Percentiles rank a stretch among this genome's conserved stretches.
phyloP scores from a whole-genome alignment of 495 filamentous ascomycete species.

The Penicillium bialowiezense region DNA sequence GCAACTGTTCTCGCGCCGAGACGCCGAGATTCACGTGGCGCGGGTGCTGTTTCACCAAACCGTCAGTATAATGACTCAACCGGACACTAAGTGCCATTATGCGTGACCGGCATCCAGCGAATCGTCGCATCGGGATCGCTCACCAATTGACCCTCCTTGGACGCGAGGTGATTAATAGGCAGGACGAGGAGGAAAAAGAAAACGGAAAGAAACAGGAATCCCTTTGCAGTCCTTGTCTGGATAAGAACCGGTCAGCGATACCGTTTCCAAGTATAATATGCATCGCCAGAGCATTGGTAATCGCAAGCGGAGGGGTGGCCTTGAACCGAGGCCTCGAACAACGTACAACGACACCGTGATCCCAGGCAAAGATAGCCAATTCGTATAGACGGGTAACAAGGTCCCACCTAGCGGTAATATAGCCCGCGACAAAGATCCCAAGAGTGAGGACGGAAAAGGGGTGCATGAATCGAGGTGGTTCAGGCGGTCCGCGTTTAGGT shows the following conservation, averaged over 20 bases:
- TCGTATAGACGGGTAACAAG: slow-evolving; percentile 94
- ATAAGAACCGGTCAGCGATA: background rate
- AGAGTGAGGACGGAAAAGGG: slow-evolving; percentile 90
- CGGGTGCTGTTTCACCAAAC: slow-evolving; percentile 64
- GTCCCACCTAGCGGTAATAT: slow-evolving; percentile 98
- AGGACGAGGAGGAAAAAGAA: slow-evolving; percentile 75
- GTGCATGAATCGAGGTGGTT: slow-evolving; percentile 74
- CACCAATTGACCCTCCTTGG: slow-evolving; percentile 64
- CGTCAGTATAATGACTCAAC: slow-evolving; percentile 7
- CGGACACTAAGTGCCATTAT: background rate
- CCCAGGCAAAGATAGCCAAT: slow-evolving; percentile 94
- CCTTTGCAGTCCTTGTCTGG: slow-evolving; percentile 68
- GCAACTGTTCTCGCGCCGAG: slow-evolving; percentile 92
- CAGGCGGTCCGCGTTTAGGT: slow-evolving; percentile 28
- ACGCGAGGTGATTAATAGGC: slow-evolving; percentile 69
- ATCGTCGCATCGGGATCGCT: slow-evolving; percentile 18
- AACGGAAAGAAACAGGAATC: slow-evolving; percentile 68
- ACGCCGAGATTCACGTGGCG: slow-evolving; percentile 78
- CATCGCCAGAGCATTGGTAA: background rate
- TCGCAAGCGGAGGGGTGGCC: slow-evolving; percentile 15
- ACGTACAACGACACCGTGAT: slow-evolving; percentile 95
- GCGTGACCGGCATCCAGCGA: background rate
- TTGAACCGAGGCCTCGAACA: slow-evolving; percentile 1
- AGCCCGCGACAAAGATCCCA: slow-evolving; percentile 98
- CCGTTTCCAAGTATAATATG: background rate